Percentiles rank a stretch among this genome's conserved stretches.
These are phyloP conservation scores for Botrytis hyacinthi DNA, from an alignment of 2,329 filamentous ascomycete species.

Conservation along the genomic window DNA sequence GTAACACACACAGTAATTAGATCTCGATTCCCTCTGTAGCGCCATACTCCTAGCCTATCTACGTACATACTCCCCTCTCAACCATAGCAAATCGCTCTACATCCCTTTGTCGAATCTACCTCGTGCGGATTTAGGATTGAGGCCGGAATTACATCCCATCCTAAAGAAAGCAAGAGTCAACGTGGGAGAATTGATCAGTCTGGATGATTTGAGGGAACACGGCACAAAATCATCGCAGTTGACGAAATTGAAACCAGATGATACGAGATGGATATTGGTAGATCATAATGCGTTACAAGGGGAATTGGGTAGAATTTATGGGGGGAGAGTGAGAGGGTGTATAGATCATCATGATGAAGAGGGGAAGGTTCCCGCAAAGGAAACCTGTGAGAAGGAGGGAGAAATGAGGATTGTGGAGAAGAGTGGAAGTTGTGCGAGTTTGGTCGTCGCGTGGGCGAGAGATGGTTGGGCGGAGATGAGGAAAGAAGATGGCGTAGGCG, in stretches of 20 bases:
- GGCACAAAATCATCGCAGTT: constrained; percentile 37
- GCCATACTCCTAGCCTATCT: constrained; percentile 74
- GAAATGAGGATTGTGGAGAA: constrained; percentile 61
- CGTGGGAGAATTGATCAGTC: constrained; percentile 62
- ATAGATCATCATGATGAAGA: constrained; percentile 83
- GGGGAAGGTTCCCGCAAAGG: constrained; percentile 47
- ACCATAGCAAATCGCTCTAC: constrained; percentile 49
- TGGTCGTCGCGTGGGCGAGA: constrained; percentile 61
- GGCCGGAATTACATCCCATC: constrained; percentile 68
- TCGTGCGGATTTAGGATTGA: constrained; percentile 64
- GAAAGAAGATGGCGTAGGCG: constrained; percentile 38
- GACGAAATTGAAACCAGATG: constrained; percentile 42
- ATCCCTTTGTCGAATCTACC: constrained; percentile 73
- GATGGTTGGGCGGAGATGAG: constrained; percentile 57
- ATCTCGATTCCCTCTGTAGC: constrained; percentile 78
- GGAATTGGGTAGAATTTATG: constrained; percentile 53
- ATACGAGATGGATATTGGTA: constrained; percentile 70
- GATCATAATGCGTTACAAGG: constrained; percentile 77
- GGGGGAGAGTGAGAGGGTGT: constrained; percentile 56
- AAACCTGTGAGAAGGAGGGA: constrained; percentile 44
- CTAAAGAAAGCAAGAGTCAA: constrained; percentile 59
- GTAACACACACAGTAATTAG: constrained; percentile 43
- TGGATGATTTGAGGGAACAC: constrained; percentile 57
- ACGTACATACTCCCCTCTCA: constrained; percentile 53
- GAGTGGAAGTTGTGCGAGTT: constrained; percentile 70